These are phyloP conservation scores for Fusarium citri DNA, from an alignment of 2,329 filamentous ascomycete species.

Conservation along the genomic window DNA sequence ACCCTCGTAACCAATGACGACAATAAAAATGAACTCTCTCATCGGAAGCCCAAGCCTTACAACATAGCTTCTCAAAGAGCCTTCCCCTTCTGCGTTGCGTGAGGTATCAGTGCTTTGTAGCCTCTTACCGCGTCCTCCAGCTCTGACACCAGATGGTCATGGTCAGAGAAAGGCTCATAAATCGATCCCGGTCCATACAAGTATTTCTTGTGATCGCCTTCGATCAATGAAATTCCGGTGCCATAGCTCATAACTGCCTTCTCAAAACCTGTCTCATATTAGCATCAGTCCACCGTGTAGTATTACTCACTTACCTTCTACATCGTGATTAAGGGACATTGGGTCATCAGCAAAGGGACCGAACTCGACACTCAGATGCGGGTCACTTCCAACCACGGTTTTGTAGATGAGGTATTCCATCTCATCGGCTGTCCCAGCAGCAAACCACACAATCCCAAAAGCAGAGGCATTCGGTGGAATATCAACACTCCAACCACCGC, in stretches of 20 bases:
- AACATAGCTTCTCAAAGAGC: no score
- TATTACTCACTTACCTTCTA: background rate
- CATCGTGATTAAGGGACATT: background rate
- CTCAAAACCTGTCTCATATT: background rate
- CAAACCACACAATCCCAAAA: background rate
- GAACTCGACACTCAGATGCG: background rate
- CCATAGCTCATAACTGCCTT: constrained; percentile 5
- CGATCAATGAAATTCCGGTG: background rate
- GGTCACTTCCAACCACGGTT: background rate
- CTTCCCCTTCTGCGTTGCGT: background rate
- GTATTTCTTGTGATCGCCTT: constrained; percentile 4
- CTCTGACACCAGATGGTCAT: constrained; percentile 15
- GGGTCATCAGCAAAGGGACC: background rate
- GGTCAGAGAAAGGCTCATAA: no score
- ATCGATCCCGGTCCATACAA: constrained; percentile 11
- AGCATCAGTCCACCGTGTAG: fast-evolving
- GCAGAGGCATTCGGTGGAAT: constrained; percentile 7
- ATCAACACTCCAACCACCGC: no score
- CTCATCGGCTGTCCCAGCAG: background rate
- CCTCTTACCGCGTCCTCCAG: constrained; percentile 1
- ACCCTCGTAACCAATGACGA: no score
- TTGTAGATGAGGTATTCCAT: background rate
- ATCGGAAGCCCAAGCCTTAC: no score
- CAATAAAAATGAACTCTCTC: no score
- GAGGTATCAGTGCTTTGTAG: background rate